Evolutionary conservation across 1,139 yeast species (phyloP).

Genomic region (Torulaspora pretoriensis): DNA sequence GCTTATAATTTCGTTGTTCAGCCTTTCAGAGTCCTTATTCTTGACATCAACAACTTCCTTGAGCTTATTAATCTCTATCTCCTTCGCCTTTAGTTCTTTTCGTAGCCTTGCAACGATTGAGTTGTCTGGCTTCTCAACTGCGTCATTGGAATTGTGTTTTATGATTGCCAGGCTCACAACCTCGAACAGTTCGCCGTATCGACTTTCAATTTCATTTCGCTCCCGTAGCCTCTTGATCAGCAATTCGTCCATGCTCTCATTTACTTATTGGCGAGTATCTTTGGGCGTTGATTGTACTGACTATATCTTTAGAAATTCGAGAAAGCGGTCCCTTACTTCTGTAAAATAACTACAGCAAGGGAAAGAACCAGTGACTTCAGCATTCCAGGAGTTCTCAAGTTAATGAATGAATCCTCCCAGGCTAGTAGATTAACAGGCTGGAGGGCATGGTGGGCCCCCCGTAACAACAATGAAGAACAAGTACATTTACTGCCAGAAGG

Average conservation of each 20-base stretch:
- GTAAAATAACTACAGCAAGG: not conserved
- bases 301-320: not conserved
- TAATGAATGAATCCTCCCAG: conserved; percentile 8
- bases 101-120: conserved; percentile 12
- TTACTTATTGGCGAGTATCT: not conserved
- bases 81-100: conserved; percentile 19
- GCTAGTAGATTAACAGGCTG: conserved; percentile 4
- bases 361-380: not conserved
- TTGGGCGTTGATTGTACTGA: not conserved
- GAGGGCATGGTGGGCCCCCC: conserved; percentile 13
- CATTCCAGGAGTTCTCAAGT: not conserved
- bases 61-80: conserved; percentile 19
- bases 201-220: conserved; percentile 24
- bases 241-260: conserved; percentile 14
- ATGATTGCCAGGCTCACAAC: conserved; percentile 7
- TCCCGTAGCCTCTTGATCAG: conserved; percentile 13
- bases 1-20: conserved; percentile 70
- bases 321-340: conserved; percentile 1
- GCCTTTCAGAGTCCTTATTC: conserved; percentile 52
- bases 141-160: not conserved
- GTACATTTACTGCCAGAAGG: not conserved
- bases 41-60: conserved; percentile 48
- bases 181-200: conserved; percentile 22
- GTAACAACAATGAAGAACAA: not conserved
- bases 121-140: conserved; percentile 6